Conservation (phyloP, 176 grass and related monocot genomes). For the Oryza nivara region DNA sequence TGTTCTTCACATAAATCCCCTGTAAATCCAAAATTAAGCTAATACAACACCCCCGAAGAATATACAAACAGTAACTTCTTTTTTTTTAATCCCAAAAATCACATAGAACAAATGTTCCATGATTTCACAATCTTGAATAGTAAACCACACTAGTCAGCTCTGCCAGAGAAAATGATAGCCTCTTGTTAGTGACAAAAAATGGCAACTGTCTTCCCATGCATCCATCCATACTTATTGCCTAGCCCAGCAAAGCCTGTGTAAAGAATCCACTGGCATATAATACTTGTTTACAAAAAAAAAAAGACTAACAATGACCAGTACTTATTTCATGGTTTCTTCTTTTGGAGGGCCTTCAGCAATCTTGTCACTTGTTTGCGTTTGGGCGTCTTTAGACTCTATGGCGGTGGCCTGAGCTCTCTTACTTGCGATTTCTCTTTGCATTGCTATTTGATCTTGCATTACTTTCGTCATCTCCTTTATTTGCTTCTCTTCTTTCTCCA, state of each 20-base stretch:
- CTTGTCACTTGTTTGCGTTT: slow-evolving; percentile 38
- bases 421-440: slow-evolving; percentile 65
- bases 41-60: neutral
- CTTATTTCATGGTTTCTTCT: slow-evolving; percentile 46
- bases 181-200: slow-evolving; percentile 16
- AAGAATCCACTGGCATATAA: neutral
- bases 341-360: slow-evolving; percentile 33
- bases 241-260: neutral
- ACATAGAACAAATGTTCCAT: neutral
- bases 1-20: neutral
- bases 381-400: slow-evolving; percentile 13
- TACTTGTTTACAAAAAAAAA: neutral
- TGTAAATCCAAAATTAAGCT: neutral
- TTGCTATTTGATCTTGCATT: slow-evolving; percentile 62
- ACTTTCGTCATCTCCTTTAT: slow-evolving; percentile 74
- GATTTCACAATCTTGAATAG: neutral
- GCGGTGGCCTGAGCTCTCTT: slow-evolving; percentile 43
- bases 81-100: neutral
- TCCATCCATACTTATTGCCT: slow-evolving; percentile 37
- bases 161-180: neutral
- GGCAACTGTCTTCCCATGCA: neutral
- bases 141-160: neutral
- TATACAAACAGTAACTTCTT: neutral
- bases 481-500: slow-evolving; percentile 77
- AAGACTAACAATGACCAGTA: neutral